Base-by-base conservation (phyloP, 768 basidiomycete species). In the Cystofilobasidium bisporidii region DNA sequence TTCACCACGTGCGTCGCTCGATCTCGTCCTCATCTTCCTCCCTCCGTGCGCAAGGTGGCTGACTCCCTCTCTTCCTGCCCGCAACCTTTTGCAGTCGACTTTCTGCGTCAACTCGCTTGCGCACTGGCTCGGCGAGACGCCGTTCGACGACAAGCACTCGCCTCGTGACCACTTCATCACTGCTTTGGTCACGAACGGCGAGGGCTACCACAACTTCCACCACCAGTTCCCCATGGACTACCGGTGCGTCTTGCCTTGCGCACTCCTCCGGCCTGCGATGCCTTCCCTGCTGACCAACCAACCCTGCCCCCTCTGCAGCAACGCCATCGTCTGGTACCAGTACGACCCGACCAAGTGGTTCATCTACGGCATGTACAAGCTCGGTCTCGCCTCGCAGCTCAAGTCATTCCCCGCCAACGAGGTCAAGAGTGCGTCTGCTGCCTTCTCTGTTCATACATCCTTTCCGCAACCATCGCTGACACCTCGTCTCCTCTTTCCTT, bases 41-140 rank as follows among this genome's bases (percentile, higher is more conserved):
- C 59, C 26, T 68, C 28, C 30, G 43, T 18, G 26, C 33, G 41
- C 47, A 62, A 64, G 30, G 62, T 59, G 45, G 17, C 32, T 24
- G 60, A 58, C 22, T 22, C 20, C 47, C 17, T 24, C 30, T 32
- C 47, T 20, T 36, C 32, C 1, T 28, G n/a, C 22, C n/a, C 28
- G 24, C 18, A 8, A 11, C 20, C 43, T 63, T 64, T n/a, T 45
- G 20, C 71, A 89, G 87, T 93, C 91, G 1, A 97, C 91, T 0
- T 94, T 94, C 81, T 93, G 91, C 73, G 91, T 96, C 76, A 97
- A 94, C 79, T 96, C 92, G 1, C 85, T 97, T 36, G 92, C 91
- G 20, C 92, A 97, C 78, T 96, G 89, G 89, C 85, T 97, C 69
- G 92, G 92, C 59, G 91, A 91, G 69, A 80, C 87, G 11, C 89